These are phyloP conservation scores for Vigna mungo DNA, from an alignment of 306 rosid genomes.

Conservation along the genomic window DNA sequence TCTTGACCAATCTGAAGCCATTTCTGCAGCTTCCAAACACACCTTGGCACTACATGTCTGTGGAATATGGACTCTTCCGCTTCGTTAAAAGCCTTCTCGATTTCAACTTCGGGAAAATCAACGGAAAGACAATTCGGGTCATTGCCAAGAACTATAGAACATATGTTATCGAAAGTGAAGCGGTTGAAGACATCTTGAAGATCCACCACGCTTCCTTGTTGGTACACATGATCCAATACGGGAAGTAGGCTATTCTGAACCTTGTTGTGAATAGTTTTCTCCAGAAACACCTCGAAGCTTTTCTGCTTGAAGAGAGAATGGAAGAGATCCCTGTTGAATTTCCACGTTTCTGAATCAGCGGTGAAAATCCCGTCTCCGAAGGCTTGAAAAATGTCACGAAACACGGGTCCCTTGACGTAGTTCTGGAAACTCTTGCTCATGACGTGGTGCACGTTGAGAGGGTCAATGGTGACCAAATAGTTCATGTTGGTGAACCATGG, in stretches of 20 bases:
- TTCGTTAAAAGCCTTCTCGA: slow-evolving; percentile 55
- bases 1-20: slow-evolving; percentile 56
- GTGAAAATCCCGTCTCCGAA: slow-evolving; percentile 54
- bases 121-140: slow-evolving; percentile 53
- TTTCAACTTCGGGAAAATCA: slow-evolving; percentile 44
- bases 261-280: slow-evolving; percentile 33
- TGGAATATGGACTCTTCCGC: slow-evolving; percentile 42
- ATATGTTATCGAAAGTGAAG: slow-evolving; percentile 52
- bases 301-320: slow-evolving; percentile 17
- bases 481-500: slow-evolving; percentile 49
- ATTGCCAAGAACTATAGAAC: slow-evolving; percentile 49
- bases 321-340: slow-evolving; percentile 35
- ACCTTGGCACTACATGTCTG: slow-evolving; percentile 40
- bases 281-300: slow-evolving; percentile 37
- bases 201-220: slow-evolving; percentile 43
- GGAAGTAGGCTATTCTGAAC: slow-evolving; percentile 37
- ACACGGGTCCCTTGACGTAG: slow-evolving; percentile 45
- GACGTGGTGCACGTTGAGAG: slow-evolving; percentile 48
- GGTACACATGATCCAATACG: slow-evolving; percentile 11
- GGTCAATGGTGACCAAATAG: slow-evolving; percentile 43
- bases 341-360: slow-evolving; percentile 48
- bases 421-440: slow-evolving; percentile 45
- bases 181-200: slow-evolving; percentile 53
- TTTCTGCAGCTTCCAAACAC: slow-evolving; percentile 54
- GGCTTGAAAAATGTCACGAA: slow-evolving; percentile 46